Conservation (phyloP, 2,329 filamentous ascomycete genomes). For the Emergomyces orientalis region DNA sequence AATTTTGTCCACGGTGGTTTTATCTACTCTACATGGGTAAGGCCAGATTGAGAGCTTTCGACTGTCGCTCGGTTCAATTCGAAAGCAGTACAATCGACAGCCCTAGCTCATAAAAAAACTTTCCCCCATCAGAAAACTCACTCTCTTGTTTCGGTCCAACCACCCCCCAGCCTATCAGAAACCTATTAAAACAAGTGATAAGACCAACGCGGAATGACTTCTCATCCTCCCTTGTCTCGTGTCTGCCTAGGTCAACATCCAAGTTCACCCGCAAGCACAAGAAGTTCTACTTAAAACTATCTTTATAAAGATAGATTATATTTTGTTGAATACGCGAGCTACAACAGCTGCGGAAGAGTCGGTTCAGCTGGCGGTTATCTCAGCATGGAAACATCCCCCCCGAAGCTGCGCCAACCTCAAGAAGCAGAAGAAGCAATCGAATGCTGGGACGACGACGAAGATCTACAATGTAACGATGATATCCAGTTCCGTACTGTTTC, state of each 20-base stretch:
- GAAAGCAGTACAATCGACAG: not conserved
- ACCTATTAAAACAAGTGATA: not conserved
- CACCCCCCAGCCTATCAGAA: not conserved
- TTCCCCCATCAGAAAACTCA: not conserved
- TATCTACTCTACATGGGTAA: not conserved
- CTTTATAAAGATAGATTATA: not conserved
- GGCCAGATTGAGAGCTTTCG: not conserved
- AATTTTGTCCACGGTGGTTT: not conserved
- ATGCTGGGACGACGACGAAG: constrained; percentile 43
- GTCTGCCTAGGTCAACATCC: constrained; percentile 5
- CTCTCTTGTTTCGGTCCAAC: not conserved
- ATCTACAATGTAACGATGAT: constrained; percentile 40
- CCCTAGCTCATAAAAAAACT: not conserved
- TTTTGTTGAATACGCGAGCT: not conserved
- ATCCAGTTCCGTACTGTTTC: constrained; percentile 39
- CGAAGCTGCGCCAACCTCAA: constrained; percentile 26
- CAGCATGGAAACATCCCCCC: constrained; percentile 33
- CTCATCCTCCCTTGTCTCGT: constrained; percentile 8
- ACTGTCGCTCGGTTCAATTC: not conserved
- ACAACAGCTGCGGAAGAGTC: not conserved
- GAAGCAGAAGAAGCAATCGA: constrained; percentile 32
- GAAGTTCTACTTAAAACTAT: not conserved
- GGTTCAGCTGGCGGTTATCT: constrained; percentile 1
- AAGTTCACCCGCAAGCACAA: not conserved
- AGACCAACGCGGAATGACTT: constrained; percentile 10